A percentile compares a stretch with the other conserved stretches of the same genome.
These are phyloP conservation scores for Aspergillus sp. DNA, from an alignment of 2,329 filamentous ascomycete genomes.

Conservation along the genomic window DNA sequence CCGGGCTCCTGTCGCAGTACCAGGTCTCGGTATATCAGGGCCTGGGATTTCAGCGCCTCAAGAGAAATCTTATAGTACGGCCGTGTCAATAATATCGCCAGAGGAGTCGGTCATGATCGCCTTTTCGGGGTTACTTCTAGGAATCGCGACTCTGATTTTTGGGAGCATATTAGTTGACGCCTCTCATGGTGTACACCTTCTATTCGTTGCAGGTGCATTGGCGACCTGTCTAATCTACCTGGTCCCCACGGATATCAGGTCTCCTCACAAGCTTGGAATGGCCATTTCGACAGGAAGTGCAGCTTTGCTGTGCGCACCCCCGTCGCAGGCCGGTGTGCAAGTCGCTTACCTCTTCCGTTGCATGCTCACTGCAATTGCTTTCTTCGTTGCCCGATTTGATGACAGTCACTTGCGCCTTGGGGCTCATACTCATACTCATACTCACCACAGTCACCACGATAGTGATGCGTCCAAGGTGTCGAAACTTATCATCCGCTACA, in stretches of 20 bases:
- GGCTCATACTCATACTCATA: constrained; percentile 34
- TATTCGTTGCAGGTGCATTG: constrained; percentile 23
- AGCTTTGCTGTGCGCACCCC: constrained; percentile 29
- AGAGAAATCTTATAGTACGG: constrained; percentile 13
- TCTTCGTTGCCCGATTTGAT: constrained; percentile 34
- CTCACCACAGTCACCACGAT: constrained; percentile 36
- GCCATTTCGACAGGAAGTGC: constrained; percentile 25
- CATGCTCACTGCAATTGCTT: constrained; percentile 28
- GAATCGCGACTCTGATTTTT: constrained; percentile 24
- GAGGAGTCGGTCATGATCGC: constrained; percentile 28
- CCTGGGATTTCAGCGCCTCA: constrained; percentile 10
- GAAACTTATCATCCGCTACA: constrained; percentile 66
- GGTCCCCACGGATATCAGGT: constrained; percentile 24
- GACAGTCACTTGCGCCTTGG: constrained; percentile 26
- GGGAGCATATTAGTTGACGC: constrained; percentile 19
- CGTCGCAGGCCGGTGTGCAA: constrained; percentile 25
- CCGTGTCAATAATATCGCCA: constrained; percentile 13
- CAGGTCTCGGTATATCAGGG: constrained; percentile 1
- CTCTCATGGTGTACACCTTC: constrained; percentile 23
- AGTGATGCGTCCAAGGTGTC: constrained; percentile 66
- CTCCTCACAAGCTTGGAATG: constrained; percentile 32
- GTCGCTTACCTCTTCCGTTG: constrained; percentile 27
- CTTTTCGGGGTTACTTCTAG: constrained; percentile 26
- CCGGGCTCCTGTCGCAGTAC: not conserved
- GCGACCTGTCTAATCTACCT: constrained; percentile 27